phyloP scores from a whole-genome alignment of 257 asterid genomes.

The Solanum infundibuliforme region DNA sequence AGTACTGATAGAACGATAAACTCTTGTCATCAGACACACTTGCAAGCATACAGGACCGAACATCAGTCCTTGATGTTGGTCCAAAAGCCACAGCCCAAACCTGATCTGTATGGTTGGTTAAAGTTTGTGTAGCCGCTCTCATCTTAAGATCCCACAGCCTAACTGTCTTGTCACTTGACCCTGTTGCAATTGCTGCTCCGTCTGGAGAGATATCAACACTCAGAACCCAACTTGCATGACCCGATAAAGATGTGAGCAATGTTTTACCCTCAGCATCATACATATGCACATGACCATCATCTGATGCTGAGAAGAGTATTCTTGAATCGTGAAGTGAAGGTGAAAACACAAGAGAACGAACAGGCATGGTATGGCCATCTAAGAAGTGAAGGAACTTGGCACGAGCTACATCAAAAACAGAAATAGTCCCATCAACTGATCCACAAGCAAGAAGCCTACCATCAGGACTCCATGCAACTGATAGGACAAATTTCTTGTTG shows the following conservation, averaged over 20 bases:
- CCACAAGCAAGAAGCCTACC: constrained; percentile 83
- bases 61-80: constrained; percentile 48
- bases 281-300: constrained; percentile 76
- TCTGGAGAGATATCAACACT: constrained; percentile 85
- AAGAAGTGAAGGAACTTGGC: constrained; percentile 78
- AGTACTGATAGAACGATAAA: constrained; percentile 60
- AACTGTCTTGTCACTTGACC: constrained; percentile 80
- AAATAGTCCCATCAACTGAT: constrained; percentile 91
- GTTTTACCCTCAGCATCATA: constrained; percentile 81
- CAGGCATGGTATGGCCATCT: constrained; percentile 95
- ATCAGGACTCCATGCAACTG: constrained; percentile 92
- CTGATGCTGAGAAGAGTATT: constrained; percentile 87
- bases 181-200: constrained; percentile 84
- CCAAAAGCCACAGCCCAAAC: constrained; percentile 96
- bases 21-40: constrained; percentile 91
- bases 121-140: constrained; percentile 82
- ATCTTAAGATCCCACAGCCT: constrained; percentile 91
- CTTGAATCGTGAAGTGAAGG: constrained; percentile 67
- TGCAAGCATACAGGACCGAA: constrained; percentile 68
- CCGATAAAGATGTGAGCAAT: constrained; percentile 62
- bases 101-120: constrained; percentile 75
- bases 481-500: constrained; percentile 85
- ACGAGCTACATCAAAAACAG: constrained; percentile 68
- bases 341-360: constrained; percentile 82
- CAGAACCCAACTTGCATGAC: constrained; percentile 88